phyloP scores from a whole-genome alignment of 73 alveolate species.

The Urostyla sp. region DNA sequence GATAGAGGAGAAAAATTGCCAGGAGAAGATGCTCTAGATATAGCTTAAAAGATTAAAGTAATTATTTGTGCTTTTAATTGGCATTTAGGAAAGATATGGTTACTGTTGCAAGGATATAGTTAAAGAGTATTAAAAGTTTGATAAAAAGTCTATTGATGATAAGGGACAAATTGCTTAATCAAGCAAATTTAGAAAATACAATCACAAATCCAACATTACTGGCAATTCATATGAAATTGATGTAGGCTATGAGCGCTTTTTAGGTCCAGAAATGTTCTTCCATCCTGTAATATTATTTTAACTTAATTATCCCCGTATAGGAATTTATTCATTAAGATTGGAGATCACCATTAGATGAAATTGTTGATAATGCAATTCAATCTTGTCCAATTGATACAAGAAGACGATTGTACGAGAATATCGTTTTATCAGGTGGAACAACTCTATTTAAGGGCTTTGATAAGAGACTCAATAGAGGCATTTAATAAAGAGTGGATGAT shows the following conservation, averaged over 20 bases:
- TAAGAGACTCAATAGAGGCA: slow-evolving; percentile 83
- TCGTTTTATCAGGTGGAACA: slow-evolving; percentile 99
- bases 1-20: slow-evolving; percentile 93
- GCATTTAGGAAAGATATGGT: slow-evolving; percentile 93
- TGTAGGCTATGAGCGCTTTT: slow-evolving; percentile 88
- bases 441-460: slow-evolving; percentile 94
- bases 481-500: slow-evolving; percentile 82
- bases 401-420: slow-evolving; percentile 89
- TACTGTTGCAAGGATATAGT: slow-evolving; percentile 85
- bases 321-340: slow-evolving; percentile 85
- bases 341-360: slow-evolving; percentile 91
- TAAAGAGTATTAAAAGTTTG: slow-evolving; percentile 84
- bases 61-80: too few species aligned
- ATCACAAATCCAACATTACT: slow-evolving; percentile 68
- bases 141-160: slow-evolving; percentile 73
- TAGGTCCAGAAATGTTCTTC: slow-evolving; percentile 97
- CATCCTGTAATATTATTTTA: too few species aligned
- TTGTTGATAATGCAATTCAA: slow-evolving; percentile 89
- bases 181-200: slow-evolving; percentile 76
- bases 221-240: slow-evolving; percentile 74
- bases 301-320: slow-evolving; percentile 30
- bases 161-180: slow-evolving; percentile 67
- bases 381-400: slow-evolving; percentile 96
- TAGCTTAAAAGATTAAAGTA: slow-evolving; percentile 88
- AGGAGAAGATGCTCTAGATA: slow-evolving; percentile 90